Evolutionary conservation across 306 rosid genomes (phyloP), one percentile per base, ranked within the genome.

Genomic region (Lagenaria siceraria): DNA sequence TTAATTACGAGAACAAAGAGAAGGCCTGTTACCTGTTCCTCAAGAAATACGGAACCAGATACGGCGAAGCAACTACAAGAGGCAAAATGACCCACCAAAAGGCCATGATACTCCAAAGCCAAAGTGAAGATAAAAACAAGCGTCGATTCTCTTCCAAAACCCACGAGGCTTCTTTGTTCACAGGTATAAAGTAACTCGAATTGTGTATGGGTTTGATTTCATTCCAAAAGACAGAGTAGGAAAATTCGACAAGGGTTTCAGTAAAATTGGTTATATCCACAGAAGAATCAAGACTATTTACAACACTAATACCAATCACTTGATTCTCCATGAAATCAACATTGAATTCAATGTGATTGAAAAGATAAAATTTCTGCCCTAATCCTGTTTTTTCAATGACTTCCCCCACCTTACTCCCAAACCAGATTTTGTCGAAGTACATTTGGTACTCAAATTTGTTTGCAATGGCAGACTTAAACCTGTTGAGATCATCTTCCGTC

Each of bases 181-280:
- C 7, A 5, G 58, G 35, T 11, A 15, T 9, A 0, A 8, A 51
- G 33, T 51, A 22, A 68, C 7, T 68, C 35, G 75, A 69, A 22
- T 40, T 42, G 36, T 42, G 25, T 7, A 9, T 46, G 55, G 52
- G 13, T 51, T 33, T n/a, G 21, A 73, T 29, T 7, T 80, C 79
- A 43, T 75, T n/a, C 79, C 76, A 80, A 33, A 24, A 1, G 52
- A 63, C 76, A 36, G 76, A 75, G 64, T 64, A 80, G 24, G 71
- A 52, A 27, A 80, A 80, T 14, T 64, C 68, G 71, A 75, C 70
- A 1, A 11, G 0, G 78, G 59, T 46, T 40, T 65, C 70, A 65
- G 36, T 14, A 42, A 10, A 43, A 25, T 75, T 15, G 17, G 79
- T 74, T 75, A 80, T 80, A 18, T 75, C 79, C 59, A 40, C 48